Base-by-base conservation (phyloP, 2,329 filamentous ascomycete genomes). In the Pseudogymnoascus sp. region DNA sequence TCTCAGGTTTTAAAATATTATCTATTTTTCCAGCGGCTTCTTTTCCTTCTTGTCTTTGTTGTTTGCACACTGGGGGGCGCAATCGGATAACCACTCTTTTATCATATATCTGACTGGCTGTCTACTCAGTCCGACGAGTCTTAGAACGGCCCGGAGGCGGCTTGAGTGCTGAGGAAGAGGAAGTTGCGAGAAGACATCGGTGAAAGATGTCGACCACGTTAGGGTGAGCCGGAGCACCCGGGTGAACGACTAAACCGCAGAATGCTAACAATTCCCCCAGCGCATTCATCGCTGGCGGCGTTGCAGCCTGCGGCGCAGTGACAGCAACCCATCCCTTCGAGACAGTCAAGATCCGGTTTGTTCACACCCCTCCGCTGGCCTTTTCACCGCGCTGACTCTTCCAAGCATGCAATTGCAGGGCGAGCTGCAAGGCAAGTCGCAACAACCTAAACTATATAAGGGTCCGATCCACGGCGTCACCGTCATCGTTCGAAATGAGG, bases 291-390 rank as follows among this genome's bases (percentile, higher is more conserved):
- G 93, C 95, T 63, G 95, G 95, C 75, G 95, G 95, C 74, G 90
- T 99, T 73, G 95, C 95, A 74, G 95, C 95, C 68, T 97, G 93
- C 78, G 95, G 95, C 73, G 95, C 95, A 68, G 95, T 99, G 64
- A 97, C 93, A 42, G 93, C 96, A 68, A 97, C 95, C 60, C 95
- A 99, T 77, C 93, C 93, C 63, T 97, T 97, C 79, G 95, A 99
- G 79, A 97, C 93, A 11, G 92, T 99, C 75, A 99, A 99, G 84
- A 97, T 97, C 74, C 90, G 93, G 89, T 93, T 81, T 74, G 82
- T 73, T 65, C 60, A 16, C 63, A 40, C 40, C 61, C 40, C 59
- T 12, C 12, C 5, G 8, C 34, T 63, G 1, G 63, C 59, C 18
- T 56, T 43, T 31, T 42, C 62, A 25, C 56, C 31, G 59, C 37